phyloP scores from a whole-genome alignment of 2,329 filamentous ascomycete species.

The Leptoxyphium fumago region DNA sequence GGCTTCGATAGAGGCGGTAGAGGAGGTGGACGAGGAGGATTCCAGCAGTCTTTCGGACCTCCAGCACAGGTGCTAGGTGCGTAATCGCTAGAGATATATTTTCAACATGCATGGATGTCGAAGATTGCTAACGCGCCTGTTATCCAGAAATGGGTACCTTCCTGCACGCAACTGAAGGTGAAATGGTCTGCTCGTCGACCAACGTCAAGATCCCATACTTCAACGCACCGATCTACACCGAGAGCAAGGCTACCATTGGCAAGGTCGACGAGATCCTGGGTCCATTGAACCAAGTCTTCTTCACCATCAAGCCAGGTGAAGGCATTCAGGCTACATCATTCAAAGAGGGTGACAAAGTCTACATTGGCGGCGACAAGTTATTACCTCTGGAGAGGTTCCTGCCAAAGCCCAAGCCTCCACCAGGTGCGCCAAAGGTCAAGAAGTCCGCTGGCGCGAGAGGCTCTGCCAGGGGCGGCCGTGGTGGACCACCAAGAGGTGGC shows the following conservation, averaged over 20 bases:
- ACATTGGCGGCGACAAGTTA: slow-evolving; percentile 85
- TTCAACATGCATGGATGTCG: background rate
- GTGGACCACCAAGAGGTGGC: slow-evolving; percentile 9
- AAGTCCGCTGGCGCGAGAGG: slow-evolving; percentile 46
- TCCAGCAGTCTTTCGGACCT: slow-evolving; percentile 26
- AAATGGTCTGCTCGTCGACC: slow-evolving; percentile 92
- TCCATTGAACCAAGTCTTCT: slow-evolving; percentile 94
- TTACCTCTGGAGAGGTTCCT: slow-evolving; percentile 92
- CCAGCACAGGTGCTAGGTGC: slow-evolving; percentile 30
- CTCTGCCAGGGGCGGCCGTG: slow-evolving; percentile 25
- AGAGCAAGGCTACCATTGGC: slow-evolving; percentile 83
- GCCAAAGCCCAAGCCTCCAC: slow-evolving; percentile 71
- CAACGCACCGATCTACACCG: slow-evolving; percentile 96
- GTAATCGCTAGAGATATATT: slow-evolving; percentile 2
- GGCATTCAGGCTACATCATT: slow-evolving; percentile 91
- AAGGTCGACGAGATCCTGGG: slow-evolving; percentile 98
- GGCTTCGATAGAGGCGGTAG: slow-evolving; percentile 12
- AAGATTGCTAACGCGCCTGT: background rate
- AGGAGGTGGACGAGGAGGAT: slow-evolving; percentile 21
- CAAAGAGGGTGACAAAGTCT: slow-evolving; percentile 95
- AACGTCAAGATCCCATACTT: slow-evolving; percentile 97
- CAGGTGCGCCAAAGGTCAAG: slow-evolving; percentile 52
- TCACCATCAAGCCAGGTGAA: slow-evolving; percentile 94
- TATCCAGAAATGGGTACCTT: slow-evolving; percentile 72
- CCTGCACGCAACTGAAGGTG: slow-evolving; percentile 87